These are phyloP conservation scores for Saprolegnia diclina DNA, from an alignment of 352 stramenopile genomes.

Conservation along the genomic window DNA sequence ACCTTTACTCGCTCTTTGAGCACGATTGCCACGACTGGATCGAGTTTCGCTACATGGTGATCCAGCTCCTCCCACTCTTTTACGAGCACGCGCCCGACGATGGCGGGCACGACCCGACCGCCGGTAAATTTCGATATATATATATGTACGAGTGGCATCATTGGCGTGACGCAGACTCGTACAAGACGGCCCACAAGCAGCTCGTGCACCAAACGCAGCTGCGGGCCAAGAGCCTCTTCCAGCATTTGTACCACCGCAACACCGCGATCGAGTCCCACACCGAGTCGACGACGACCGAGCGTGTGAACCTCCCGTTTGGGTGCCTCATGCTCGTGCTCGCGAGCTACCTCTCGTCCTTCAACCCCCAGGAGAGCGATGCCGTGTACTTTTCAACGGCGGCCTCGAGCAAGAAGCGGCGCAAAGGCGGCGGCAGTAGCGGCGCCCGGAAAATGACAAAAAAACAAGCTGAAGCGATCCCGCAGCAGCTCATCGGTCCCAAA, in stretches of 20 bases:
- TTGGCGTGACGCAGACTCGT: not conserved
- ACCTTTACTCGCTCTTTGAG: conserved; percentile 43
- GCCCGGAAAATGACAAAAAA: conserved; percentile 18
- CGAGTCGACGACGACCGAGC: not conserved
- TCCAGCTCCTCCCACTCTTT: conserved; percentile 54
- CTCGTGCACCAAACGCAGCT: conserved; percentile 21
- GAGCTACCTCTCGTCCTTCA: conserved; percentile 72
- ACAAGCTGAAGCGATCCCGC: conserved; percentile 35
- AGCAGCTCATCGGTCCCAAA: conserved; percentile 59
- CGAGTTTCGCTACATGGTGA: conserved; percentile 48
- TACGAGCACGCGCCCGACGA: conserved; percentile 23
- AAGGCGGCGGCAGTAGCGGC: conserved; percentile 21
- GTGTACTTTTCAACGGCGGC: conserved; percentile 65
- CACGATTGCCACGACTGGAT: conserved; percentile 56
- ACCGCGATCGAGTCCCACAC: conserved; percentile 4
- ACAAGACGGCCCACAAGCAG: conserved; percentile 20
- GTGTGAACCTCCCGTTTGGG: conserved; percentile 25
- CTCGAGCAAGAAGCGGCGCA: conserved; percentile 33
- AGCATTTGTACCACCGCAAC: conserved; percentile 18
- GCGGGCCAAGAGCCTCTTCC: conserved; percentile 1
- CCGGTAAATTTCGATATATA: conserved; percentile 1
- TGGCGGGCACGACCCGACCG: not conserved
- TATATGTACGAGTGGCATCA: too few relatives aligned
- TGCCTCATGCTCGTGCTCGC: conserved; percentile 69
- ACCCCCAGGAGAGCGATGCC: conserved; percentile 63